Evolutionary conservation across 1,139 yeast genomes (phyloP), one percentile per base, ranked within the genome.

Genomic region (Yamadazyma membranifaciens): DNA sequence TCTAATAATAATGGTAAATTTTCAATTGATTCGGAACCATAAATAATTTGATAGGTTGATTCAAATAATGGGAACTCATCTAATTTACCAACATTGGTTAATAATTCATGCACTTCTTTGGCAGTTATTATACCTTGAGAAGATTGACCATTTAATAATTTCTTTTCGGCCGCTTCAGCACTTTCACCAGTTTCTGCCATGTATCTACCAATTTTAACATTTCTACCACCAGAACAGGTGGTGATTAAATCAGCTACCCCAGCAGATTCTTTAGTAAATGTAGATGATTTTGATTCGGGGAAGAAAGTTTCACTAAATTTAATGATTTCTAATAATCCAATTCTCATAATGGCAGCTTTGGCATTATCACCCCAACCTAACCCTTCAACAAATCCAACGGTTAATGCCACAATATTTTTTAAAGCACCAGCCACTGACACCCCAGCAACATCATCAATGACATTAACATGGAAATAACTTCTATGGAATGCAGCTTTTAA

Each of bases 291-390:
- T 9, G 75, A 69, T 42, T 67, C 68, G 4, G 75, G 74, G 65
- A 69, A 67, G 45, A 69, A 69, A 26, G 56, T 60, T 43, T 60
- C 58, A 15, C 75, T 67, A 45, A 72, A 72, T 41, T 62, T 60
- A 50, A 72, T 69, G 41, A 63, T 69, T 52, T 72, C 78, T 43
- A 64, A 54, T 40, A 72, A 60, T 3, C 78, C 78, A 39, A 70
- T 65, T 53, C 78, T 60, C 78, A 72, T 72, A 42, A 72, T 64
- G 34, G 77, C 78, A 12, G 76, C 67, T 54, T 72, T 72, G 37
- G 78, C 78, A 48, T 72, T 72, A 54, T 72, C 78, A 49, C 78
- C 78, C 78, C 78, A 72, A 17, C 75, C 75, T 42, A 62, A 60
- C 24, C 78, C 78, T 49, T 69, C 76, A 30, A 72, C 77, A 40